phyloP scores from a whole-genome alignment of 768 basidiomycete genomes.

The Agaricus subrufescens region DNA sequence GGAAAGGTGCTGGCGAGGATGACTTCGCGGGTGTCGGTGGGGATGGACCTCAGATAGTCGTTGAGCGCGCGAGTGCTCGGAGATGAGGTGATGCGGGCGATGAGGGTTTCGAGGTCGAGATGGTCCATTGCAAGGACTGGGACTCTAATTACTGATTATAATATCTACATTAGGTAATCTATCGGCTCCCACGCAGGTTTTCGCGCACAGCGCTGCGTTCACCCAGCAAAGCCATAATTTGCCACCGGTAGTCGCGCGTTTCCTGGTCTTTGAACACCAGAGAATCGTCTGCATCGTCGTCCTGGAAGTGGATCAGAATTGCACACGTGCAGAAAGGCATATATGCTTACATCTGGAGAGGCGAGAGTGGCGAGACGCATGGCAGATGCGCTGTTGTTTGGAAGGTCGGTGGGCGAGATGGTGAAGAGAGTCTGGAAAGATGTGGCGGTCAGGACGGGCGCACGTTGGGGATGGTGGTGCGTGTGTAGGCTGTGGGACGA shows the following conservation, averaged over 20 bases:
- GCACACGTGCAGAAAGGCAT: not conserved
- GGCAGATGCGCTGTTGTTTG: constrained; percentile 74
- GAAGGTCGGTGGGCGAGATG: constrained; percentile 70
- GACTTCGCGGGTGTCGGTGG: constrained; percentile 55
- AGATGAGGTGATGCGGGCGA: constrained; percentile 38
- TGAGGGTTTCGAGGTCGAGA: constrained; percentile 6
- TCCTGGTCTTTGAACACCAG: constrained; percentile 57
- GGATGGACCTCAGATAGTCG: constrained; percentile 38
- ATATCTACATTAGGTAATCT: constrained; percentile 13
- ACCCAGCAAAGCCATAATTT: constrained; percentile 68
- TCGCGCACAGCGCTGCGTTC: constrained; percentile 73
- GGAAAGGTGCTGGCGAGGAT: constrained; percentile 49
- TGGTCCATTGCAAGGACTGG: not conserved
- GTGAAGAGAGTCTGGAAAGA: constrained; percentile 79
- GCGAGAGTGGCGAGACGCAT: constrained; percentile 52
- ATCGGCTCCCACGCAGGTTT: constrained; percentile 24
- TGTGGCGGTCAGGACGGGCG: constrained; percentile 54
- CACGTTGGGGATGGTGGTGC: constrained; percentile 28
- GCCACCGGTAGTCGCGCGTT: constrained; percentile 68
- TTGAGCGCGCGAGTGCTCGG: constrained; percentile 32
- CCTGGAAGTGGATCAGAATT: constrained; percentile 29
- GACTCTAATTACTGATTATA: too few relatives aligned
- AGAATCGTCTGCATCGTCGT: constrained; percentile 49
- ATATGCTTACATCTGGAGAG: constrained; percentile 17
- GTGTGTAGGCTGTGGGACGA: constrained; percentile 18